Evolutionary conservation across 371 early-diverging fungal species (phyloP).

Genomic region (Actinomucor elegans): DNA sequence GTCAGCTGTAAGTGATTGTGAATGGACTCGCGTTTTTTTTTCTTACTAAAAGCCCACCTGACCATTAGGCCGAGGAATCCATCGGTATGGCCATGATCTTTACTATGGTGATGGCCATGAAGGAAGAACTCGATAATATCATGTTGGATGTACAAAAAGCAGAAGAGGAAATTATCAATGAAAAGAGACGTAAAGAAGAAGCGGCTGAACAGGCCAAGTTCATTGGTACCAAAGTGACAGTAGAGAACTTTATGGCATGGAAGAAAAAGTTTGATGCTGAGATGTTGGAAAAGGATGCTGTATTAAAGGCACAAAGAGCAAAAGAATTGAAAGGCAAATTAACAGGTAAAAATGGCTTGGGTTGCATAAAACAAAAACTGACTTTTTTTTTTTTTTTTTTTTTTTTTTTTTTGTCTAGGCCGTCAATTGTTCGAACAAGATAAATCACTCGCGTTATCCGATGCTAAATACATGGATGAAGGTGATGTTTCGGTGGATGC

Average conservation of each 20-base stretch:
- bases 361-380: too few relatives aligned
- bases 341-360: too few relatives aligned
- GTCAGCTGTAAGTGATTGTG: conserved; percentile 41
- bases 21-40: not conserved
- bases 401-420: too few relatives aligned
- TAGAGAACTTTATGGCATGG: conserved; percentile 81
- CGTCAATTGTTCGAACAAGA: conserved; percentile 93
- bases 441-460: conserved; percentile 79
- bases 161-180: conserved; percentile 56
- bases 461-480: conserved; percentile 81
- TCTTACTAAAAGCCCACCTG: not conserved
- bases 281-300: conserved; percentile 57
- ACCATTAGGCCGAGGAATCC: conserved; percentile 65
- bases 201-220: conserved; percentile 82
- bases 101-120: conserved; percentile 75
- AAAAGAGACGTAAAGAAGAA: conserved; percentile 65
- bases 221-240: conserved; percentile 83
- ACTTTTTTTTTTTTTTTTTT: too few relatives aligned
- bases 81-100: conserved; percentile 95
- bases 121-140: conserved; percentile 71
- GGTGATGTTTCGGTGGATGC: conserved; percentile 85
- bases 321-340: conserved; percentile 54
- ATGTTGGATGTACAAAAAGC: conserved; percentile 55
- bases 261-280: conserved; percentile 77
- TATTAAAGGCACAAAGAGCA: conserved; percentile 46